These are phyloP conservation scores for Gastrodia elata DNA, from an alignment of 106 monocot species.

Conservation along the genomic window DNA sequence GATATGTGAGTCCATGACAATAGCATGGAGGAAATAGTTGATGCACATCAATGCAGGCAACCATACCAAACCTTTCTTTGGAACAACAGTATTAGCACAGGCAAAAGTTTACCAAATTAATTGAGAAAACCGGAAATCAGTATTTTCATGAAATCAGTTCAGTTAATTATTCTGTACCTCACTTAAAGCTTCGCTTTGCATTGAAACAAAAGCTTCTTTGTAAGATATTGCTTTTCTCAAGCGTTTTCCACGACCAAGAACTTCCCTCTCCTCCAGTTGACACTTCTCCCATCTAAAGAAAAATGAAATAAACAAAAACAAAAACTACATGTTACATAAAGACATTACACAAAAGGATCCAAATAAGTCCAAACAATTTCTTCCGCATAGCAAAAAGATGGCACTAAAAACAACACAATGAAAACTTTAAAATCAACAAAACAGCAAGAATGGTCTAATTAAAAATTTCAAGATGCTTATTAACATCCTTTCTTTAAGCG, in stretches of 20 bases:
- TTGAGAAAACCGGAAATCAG: background rate
- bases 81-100: background rate
- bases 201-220: conserved; percentile 67
- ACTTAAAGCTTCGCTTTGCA: conserved; percentile 65
- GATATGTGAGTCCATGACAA: background rate
- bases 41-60: background rate
- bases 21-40: background rate
- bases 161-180: conserved; percentile 45
- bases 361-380: background rate
- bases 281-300: conserved; percentile 73
- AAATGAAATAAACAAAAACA: background rate
- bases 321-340: background rate
- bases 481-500: background rate
- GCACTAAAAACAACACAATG: background rate
- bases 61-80: background rate
- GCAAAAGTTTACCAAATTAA: background rate
- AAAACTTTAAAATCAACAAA: background rate
- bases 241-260: conserved; percentile 93
- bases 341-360: background rate
- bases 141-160: background rate
- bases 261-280: conserved; percentile 86
- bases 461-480: background rate
- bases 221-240: conserved; percentile 92
- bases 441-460: background rate
- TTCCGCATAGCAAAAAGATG: background rate